Percentiles rank a stretch among this genome's conserved stretches.
These are phyloP conservation scores for Peterozyma xylosa DNA, from an alignment of 805 yeast species.

Conservation along the genomic window DNA sequence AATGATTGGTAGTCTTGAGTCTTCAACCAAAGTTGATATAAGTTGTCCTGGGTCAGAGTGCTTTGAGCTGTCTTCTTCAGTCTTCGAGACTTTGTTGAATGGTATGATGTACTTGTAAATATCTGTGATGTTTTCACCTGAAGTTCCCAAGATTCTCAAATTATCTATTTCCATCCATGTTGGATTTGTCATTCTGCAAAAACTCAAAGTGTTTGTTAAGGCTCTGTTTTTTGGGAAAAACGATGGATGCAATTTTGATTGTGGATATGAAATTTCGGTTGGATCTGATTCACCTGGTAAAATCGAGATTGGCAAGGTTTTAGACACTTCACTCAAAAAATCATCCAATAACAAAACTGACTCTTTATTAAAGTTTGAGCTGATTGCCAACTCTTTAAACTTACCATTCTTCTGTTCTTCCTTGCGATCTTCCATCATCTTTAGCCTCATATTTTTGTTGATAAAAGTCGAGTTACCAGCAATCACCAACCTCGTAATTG, in stretches of 20 bases:
- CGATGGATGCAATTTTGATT: constrained; percentile 80
- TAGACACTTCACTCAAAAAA: constrained; percentile 47
- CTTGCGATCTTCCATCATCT: constrained; percentile 19
- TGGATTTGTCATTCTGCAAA: constrained; percentile 61
- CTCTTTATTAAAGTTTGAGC: constrained; percentile 40
- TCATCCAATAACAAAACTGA: constrained; percentile 50
- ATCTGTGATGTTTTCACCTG: constrained; percentile 84
- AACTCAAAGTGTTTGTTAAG: constrained; percentile 30
- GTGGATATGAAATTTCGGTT: constrained; percentile 78
- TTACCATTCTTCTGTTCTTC: constrained; percentile 22
- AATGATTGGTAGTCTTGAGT: constrained; percentile 43
- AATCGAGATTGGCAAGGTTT: constrained; percentile 60
- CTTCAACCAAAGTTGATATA: constrained; percentile 40
- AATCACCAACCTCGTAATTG: constrained; percentile 47
- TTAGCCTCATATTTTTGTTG: constrained; percentile 18
- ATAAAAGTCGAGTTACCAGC: constrained; percentile 57
- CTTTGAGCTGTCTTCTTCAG: constrained; percentile 15
- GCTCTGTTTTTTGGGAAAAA: constrained; percentile 44
- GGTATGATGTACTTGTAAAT: constrained; percentile 58
- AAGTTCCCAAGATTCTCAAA: constrained; percentile 55
- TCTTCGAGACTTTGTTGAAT: constrained; percentile 22
- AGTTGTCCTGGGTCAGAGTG: constrained; percentile 50
- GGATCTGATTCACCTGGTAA: constrained; percentile 89
- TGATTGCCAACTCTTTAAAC: constrained; percentile 40
- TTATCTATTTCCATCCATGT: constrained; percentile 56